Evolutionary conservation across 805 yeast genomes (phyloP).

Genomic region (Suhomyces sp.): DNA sequence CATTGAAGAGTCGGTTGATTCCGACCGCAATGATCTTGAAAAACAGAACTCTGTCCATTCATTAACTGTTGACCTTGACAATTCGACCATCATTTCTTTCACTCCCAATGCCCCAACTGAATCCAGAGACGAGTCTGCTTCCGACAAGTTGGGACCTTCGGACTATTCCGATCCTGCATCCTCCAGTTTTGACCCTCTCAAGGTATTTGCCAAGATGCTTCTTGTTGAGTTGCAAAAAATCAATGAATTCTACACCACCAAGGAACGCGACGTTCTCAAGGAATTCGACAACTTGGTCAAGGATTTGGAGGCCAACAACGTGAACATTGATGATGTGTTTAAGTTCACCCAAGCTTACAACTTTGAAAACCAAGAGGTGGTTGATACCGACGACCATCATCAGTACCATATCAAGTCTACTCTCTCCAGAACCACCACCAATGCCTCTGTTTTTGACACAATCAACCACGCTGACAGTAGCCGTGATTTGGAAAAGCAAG

Average conservation of each 20-base stretch:
- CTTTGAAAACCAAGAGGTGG: conserved; percentile 11
- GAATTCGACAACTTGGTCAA: conserved; percentile 46
- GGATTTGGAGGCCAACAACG: conserved; percentile 42
- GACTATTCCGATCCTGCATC: conserved; percentile 9
- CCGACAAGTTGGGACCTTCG: background rate
- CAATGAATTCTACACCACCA: conserved; percentile 48
- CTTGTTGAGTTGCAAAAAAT: conserved; percentile 51
- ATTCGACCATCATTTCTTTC: conserved; percentile 18
- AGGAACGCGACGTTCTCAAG: conserved; percentile 46
- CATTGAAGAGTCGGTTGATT: background rate
- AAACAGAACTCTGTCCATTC: conserved; percentile 13
- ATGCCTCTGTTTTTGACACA: conserved; percentile 28
- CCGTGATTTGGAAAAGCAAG: conserved; percentile 18
- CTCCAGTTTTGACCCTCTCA: conserved; percentile 27
- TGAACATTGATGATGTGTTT: conserved; percentile 26
- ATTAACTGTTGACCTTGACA: conserved; percentile 17
- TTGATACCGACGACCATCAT: conserved; percentile 19
- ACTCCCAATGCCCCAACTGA: background rate
- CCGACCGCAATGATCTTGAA: conserved; percentile 1
- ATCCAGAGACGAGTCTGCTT: background rate
- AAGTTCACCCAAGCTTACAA: conserved; percentile 26
- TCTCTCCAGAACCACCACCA: conserved; percentile 20
- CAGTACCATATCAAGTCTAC: conserved; percentile 19
- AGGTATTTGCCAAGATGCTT: conserved; percentile 47
- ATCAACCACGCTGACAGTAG: conserved; percentile 28